Percentiles rank a stretch among this genome's conserved stretches.
Evolutionary conservation across 2,329 filamentous ascomycete species (phyloP).

Genomic region (Coniochaeta sp.): DNA sequence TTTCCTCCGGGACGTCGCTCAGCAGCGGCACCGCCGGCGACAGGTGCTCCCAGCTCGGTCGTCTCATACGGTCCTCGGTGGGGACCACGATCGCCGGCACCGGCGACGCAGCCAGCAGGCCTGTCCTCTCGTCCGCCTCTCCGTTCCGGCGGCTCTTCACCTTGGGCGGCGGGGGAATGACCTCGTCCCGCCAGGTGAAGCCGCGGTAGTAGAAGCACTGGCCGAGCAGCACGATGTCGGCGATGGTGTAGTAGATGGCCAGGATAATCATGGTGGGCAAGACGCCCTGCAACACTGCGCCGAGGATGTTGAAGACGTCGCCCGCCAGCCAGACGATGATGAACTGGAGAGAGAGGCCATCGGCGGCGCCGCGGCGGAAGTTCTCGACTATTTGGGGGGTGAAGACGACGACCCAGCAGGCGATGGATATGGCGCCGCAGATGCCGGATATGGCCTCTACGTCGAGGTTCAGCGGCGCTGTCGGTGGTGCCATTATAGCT

Average conservation of each 20-base stretch:
- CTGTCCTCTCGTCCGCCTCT: constrained; percentile 39
- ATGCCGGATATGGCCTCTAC: constrained; percentile 90
- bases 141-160: constrained; percentile 11
- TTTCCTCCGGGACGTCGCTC: constrained; percentile 33
- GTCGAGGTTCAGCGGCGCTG: constrained; percentile 61
- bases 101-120: constrained; percentile 29
- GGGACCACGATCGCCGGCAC: not conserved
- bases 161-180: constrained; percentile 33
- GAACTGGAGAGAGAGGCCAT: constrained; percentile 86
- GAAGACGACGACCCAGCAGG: constrained; percentile 97
- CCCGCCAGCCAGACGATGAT: constrained; percentile 88
- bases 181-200: constrained; percentile 58
- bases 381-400: constrained; percentile 96
- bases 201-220: constrained; percentile 97
- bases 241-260: constrained; percentile 89
- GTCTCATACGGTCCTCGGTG: constrained; percentile 13
- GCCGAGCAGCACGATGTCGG: constrained; percentile 77
- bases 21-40: constrained; percentile 80
- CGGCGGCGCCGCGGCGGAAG: constrained; percentile 75
- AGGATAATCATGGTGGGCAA: constrained; percentile 78
- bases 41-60: constrained; percentile 41
- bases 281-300: constrained; percentile 85
- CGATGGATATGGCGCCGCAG: constrained; percentile 89
- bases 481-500: constrained; percentile 43
- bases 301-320: constrained; percentile 94